These are phyloP conservation scores for Rubia tinctorum DNA, from an alignment of 305 asterid species.

Conservation along the genomic window DNA sequence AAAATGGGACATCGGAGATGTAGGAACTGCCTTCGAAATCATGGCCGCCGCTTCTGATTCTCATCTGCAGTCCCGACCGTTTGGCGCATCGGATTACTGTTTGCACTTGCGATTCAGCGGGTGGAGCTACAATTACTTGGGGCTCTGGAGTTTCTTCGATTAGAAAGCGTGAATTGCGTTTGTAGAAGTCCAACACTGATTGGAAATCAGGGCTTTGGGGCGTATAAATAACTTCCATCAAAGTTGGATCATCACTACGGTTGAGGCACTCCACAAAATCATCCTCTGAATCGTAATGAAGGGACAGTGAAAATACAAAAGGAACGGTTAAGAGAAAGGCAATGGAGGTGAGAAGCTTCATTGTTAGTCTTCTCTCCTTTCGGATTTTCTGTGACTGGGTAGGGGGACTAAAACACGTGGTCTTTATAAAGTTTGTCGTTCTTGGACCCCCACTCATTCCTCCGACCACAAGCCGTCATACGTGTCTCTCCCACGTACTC, in stretches of 20 bases:
- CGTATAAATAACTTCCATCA: neutral
- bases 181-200: neutral
- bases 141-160: neutral
- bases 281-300: neutral
- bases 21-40: constrained; percentile 14
- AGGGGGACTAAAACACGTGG: no score
- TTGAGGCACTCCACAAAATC: neutral
- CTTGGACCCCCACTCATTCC: no score
- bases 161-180: neutral
- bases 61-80: neutral
- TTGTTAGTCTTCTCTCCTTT: no score
- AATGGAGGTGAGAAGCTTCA: no score
- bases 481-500: no score
- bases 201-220: constrained; percentile 4
- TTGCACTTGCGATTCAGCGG: neutral
- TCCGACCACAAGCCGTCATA: no score
- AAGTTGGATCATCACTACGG: neutral
- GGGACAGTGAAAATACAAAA: no score
- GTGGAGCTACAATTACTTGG: neutral
- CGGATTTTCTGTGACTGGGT: no score
- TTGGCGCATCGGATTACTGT: neutral
- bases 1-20: constrained; percentile 10
- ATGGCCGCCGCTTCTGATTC: constrained; percentile 18
- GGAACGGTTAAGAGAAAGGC: no score
- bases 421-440: no score